Evolutionary conservation across 768 basidiomycete genomes (phyloP).

Genomic region (Boletus tomentosulus): DNA sequence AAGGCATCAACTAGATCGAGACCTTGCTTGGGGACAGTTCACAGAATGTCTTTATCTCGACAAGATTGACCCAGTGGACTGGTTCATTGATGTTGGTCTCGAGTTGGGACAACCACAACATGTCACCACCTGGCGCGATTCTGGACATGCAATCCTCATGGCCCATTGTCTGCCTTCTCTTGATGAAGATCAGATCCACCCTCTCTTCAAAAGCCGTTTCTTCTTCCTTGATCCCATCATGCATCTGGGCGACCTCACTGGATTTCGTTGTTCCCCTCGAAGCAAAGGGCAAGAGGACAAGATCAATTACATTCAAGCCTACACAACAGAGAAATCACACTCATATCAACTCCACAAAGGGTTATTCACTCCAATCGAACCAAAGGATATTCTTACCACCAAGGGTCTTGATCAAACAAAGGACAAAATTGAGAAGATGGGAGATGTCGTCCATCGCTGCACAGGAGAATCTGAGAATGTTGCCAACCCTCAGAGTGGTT

Average conservation of each 20-base stretch:
- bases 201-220: neutral
- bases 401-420: too few relatives aligned
- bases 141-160: neutral
- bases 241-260: constrained; percentile 7
- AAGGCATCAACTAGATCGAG: neutral
- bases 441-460: neutral
- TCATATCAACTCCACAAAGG: constrained; percentile 10
- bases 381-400: too few relatives aligned
- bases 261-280: neutral
- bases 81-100: neutral
- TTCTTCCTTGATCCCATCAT: neutral
- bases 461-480: neutral
- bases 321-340: constrained; percentile 6
- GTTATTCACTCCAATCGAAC: neutral
- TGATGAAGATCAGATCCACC: neutral
- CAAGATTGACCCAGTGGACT: neutral
- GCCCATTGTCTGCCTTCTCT: neutral
- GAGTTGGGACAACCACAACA: neutral
- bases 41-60: neutral
- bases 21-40: neutral
- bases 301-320: constrained; percentile 3
- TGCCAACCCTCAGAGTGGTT: neutral
- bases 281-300: neutral
- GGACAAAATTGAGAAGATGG: too few relatives aligned
- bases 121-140: neutral